Percentiles rank a stretch among this genome's conserved stretches.
phyloP scores from a whole-genome alignment of 306 rosid genomes.

The Sophora flavescens region DNA sequence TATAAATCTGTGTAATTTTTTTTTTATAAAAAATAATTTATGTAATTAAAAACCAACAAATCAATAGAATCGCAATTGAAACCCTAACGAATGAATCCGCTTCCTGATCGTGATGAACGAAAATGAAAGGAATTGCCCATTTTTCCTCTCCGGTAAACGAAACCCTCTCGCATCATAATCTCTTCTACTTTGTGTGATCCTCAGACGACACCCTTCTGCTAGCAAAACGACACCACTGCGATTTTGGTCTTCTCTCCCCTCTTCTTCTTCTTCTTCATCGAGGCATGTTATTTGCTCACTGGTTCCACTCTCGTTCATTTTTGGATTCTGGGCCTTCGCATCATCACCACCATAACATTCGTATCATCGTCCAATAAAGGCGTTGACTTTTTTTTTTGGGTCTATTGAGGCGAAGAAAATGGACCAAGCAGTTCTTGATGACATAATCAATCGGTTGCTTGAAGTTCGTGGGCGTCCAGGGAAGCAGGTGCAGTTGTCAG shows the following conservation, averaged over 20 bases:
- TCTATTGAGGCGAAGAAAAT: slow-evolving; percentile 42
- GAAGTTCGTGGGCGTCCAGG: slow-evolving; percentile 94
- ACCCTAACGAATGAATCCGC: not conserved
- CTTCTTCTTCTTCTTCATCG: slow-evolving; percentile 19
- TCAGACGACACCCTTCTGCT: slow-evolving; percentile 45
- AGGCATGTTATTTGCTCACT: slow-evolving; percentile 51
- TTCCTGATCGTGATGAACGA: not conserved
- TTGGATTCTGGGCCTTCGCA: slow-evolving; percentile 17
- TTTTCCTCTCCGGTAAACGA: not conserved
- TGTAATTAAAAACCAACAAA: no score
- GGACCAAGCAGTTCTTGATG: slow-evolving; percentile 82
- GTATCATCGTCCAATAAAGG: slow-evolving; percentile 7
- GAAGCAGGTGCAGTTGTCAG: slow-evolving; percentile 95
- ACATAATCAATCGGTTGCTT: slow-evolving; percentile 89
- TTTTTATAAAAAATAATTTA: no score
- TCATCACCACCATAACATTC: not conserved
- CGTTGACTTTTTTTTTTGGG: slow-evolving; percentile 34
- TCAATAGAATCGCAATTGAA: not conserved
- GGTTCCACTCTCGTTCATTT: not conserved
- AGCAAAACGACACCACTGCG: slow-evolving; percentile 56
- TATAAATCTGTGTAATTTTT: no score
- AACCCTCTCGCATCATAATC: not conserved
- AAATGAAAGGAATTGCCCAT: not conserved
- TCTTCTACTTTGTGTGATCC: slow-evolving; percentile 3
- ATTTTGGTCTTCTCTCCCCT: not conserved